phyloP scores from a whole-genome alignment of 1,284 basidiomycete genomes.

The Caloboletus firmus region DNA sequence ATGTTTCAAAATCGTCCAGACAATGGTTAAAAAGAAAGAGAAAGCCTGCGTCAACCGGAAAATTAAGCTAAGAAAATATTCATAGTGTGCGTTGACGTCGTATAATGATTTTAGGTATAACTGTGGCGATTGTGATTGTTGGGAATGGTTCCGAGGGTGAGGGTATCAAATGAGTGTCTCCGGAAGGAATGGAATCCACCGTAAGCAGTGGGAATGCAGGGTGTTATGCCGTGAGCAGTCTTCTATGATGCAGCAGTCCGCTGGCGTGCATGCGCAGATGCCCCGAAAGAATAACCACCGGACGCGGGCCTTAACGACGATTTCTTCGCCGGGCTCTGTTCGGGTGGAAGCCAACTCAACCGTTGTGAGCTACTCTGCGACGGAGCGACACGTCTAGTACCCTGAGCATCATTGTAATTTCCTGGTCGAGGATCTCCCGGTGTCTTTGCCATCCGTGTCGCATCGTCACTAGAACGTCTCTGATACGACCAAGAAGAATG shows the following conservation, averaged over 20 bases:
- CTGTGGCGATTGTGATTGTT: constrained; percentile 13
- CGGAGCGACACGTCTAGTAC: constrained; percentile 8
- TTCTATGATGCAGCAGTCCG: constrained; percentile 28
- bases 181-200: constrained; percentile 19
- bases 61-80: constrained; percentile 28
- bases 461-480: constrained; percentile 35
- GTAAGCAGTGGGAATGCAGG: constrained; percentile 10
- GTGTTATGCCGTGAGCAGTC: not conserved
- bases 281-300: constrained; percentile 12
- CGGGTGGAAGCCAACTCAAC: constrained; percentile 28
- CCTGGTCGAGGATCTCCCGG: constrained; percentile 13
- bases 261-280: constrained; percentile 17
- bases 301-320: constrained; percentile 21
- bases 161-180: constrained; percentile 37
- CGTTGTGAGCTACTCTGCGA: constrained; percentile 17
- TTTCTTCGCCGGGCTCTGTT: constrained; percentile 13
- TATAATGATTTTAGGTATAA: constrained; percentile 17
- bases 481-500: constrained; percentile 27
- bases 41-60: constrained; percentile 3
- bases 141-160: constrained; percentile 17
- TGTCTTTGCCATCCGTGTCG: constrained; percentile 11
- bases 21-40: constrained; percentile 5
- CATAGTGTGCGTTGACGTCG: constrained; percentile 21
- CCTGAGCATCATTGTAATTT: constrained; percentile 21
- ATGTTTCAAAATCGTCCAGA: constrained; percentile 23